Conservation (phyloP, 2,329 filamentous ascomycete genomes). For the Fusarium nisikadoi region DNA sequence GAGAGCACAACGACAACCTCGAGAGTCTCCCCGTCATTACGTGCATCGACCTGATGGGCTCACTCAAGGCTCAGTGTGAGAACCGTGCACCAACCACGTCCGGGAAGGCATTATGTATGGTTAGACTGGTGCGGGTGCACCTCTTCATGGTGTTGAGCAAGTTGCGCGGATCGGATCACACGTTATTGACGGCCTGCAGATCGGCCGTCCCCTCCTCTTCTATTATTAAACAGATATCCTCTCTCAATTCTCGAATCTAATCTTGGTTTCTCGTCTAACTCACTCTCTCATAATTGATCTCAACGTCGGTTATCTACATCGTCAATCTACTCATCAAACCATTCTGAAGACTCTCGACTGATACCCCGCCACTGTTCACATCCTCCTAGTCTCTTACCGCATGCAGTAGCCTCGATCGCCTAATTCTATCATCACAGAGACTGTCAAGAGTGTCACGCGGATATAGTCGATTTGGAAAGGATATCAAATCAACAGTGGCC, state of each 20-base stretch:
- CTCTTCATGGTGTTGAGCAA: slow-evolving; percentile 46
- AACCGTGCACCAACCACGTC: slow-evolving; percentile 46
- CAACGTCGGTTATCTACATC: slow-evolving; percentile 9
- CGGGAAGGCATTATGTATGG: slow-evolving; percentile 46
- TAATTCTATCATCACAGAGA: slow-evolving; percentile 11
- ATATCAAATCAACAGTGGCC: slow-evolving; percentile 7
- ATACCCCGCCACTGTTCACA: slow-evolving; percentile 13
- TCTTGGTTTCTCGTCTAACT: slow-evolving; percentile 17
- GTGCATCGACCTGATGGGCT: slow-evolving; percentile 44
- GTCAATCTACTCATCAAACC: slow-evolving; percentile 4
- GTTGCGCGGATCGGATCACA: slow-evolving; percentile 45
- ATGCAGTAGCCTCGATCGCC: slow-evolving; percentile 31
- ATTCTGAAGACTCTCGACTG: slow-evolving; percentile 11
- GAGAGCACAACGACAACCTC: slow-evolving; percentile 29
- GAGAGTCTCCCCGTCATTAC: slow-evolving; percentile 42
- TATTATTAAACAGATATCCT: slow-evolving; percentile 36
- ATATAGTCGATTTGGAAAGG: neutral
- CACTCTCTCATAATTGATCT: slow-evolving; percentile 14
- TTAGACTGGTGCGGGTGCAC: slow-evolving; percentile 42
- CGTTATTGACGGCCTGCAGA: slow-evolving; percentile 42
- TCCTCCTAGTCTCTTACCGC: slow-evolving; percentile 25
- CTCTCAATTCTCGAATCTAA: slow-evolving; percentile 20
- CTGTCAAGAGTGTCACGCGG: neutral
- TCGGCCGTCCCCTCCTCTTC: slow-evolving; percentile 36
- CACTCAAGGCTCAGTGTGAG: slow-evolving; percentile 41